Percentiles rank a stretch among this genome's conserved stretches.
Conservation (phyloP, 176 grass and related monocot genomes). For the Hordeum vulgare region DNA sequence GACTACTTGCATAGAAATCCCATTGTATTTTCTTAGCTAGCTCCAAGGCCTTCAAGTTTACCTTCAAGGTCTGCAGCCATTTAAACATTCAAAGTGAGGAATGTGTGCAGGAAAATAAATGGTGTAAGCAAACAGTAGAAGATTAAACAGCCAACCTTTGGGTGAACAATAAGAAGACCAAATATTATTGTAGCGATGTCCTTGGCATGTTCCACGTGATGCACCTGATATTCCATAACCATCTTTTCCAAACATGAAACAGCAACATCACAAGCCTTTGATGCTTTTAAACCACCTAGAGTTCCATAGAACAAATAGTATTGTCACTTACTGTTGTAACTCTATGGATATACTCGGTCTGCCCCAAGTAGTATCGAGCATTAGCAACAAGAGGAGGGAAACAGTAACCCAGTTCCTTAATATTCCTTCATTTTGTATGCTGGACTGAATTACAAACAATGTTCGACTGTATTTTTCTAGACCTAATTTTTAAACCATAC, state of each 20-base stretch:
- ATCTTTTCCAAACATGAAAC: slow-evolving; percentile 76
- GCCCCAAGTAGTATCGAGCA: neutral
- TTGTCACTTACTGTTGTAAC: neutral
- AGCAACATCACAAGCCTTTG: slow-evolving; percentile 68
- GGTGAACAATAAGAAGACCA: slow-evolving; percentile 73
- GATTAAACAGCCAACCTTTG: slow-evolving; percentile 43
- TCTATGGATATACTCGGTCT: slow-evolving; percentile 12
- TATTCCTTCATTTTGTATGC: neutral
- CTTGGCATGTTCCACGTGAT: slow-evolving; percentile 49
- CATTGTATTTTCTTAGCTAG: slow-evolving; percentile 69
- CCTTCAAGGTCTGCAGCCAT: slow-evolving; percentile 48
- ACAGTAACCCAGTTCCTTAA: neutral
- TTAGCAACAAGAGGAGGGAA: neutral
- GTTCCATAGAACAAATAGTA: neutral
- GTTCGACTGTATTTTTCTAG: neutral
- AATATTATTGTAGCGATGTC: slow-evolving; percentile 65
- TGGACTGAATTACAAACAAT: neutral
- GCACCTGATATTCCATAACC: slow-evolving; percentile 50
- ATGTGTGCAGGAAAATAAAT: slow-evolving; percentile 10
- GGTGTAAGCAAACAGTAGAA: neutral
- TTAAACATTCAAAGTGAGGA: slow-evolving; percentile 21
- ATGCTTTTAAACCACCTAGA: slow-evolving; percentile 64
- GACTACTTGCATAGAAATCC: slow-evolving; percentile 57
- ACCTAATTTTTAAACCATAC: neutral
- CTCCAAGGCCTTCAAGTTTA: slow-evolving; percentile 87